These are phyloP conservation scores for Neofusicoccum kwambonambiense DNA, from an alignment of 2,329 filamentous ascomycete genomes.

Conservation along the genomic window DNA sequence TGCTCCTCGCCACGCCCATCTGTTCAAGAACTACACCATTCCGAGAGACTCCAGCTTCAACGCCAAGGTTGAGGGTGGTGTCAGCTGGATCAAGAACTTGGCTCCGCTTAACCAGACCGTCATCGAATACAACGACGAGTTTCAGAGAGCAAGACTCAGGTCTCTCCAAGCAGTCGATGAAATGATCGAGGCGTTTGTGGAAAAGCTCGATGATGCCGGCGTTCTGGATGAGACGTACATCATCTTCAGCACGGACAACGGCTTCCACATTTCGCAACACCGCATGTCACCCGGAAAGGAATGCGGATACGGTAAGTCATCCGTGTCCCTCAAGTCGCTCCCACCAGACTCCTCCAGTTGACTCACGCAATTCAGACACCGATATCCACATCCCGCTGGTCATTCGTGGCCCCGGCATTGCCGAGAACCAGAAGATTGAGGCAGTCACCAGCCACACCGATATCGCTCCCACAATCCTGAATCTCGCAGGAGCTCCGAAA, in stretches of 20 bases:
- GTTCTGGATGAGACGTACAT: constrained; percentile 50
- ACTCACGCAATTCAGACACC: neutral
- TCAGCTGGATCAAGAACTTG: constrained; percentile 47
- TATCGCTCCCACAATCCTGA: constrained; percentile 39
- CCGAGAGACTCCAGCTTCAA: constrained; percentile 68
- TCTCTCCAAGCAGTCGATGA: constrained; percentile 57
- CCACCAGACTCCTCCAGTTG: too few relatives aligned
- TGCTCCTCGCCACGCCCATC: constrained; percentile 54
- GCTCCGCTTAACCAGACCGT: constrained; percentile 46
- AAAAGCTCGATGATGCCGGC: constrained; percentile 40
- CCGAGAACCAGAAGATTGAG: constrained; percentile 27
- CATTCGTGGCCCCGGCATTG: constrained; percentile 38
- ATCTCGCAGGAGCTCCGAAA: constrained; percentile 27
- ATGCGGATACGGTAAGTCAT: constrained; percentile 35
- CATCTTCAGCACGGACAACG: constrained; percentile 42
- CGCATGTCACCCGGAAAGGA: constrained; percentile 41
- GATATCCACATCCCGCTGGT: constrained; percentile 42
- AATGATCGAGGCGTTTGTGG: constrained; percentile 49
- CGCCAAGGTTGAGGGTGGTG: constrained; percentile 53
- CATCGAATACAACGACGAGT: constrained; percentile 54
- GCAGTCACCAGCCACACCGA: constrained; percentile 42
- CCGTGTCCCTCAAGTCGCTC: too few relatives aligned
- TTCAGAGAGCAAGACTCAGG: constrained; percentile 51
- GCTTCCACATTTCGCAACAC: constrained; percentile 42
- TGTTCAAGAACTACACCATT: constrained; percentile 60